Percentiles rank a stretch among this genome's conserved stretches.
Evolutionary conservation across 169 alveolate genomes (phyloP).

Genomic region (Cardiosporidium cionae): DNA sequence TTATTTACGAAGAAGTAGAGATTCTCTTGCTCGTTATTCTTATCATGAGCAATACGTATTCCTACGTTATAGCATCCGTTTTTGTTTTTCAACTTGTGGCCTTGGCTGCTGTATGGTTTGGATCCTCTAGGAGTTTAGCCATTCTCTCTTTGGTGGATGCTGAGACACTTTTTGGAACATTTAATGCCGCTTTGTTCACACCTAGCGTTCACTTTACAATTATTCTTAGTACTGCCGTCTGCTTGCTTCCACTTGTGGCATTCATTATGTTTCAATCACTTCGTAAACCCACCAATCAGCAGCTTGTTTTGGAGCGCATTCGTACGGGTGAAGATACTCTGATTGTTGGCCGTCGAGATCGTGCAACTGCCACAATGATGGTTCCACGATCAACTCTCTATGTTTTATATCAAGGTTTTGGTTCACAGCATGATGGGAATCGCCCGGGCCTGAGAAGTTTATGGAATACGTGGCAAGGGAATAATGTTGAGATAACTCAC

Average conservation of each 20-base stretch:
- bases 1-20: constrained; percentile 44
- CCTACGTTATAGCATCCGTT: constrained; percentile 30
- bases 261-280: constrained; percentile 35
- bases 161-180: constrained; percentile 52
- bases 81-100: constrained; percentile 36
- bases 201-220: constrained; percentile 35
- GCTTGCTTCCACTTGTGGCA: constrained; percentile 44
- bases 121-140: constrained; percentile 34
- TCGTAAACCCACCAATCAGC: constrained; percentile 51
- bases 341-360: no score
- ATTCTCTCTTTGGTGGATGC: constrained; percentile 49
- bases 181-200: constrained; percentile 38
- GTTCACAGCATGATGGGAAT: no score
- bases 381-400: no score
- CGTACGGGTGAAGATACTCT: no score
- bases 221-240: constrained; percentile 25
- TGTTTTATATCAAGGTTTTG: no score
- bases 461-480: no score
- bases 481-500: no score
- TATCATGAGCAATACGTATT: constrained; percentile 47
- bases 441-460: no score
- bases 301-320: constrained; percentile 41
- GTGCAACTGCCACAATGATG: no score
- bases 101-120: constrained; percentile 40
- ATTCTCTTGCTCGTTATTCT: constrained; percentile 50